These are phyloP conservation scores for Hortiboletus flavorubellus DNA, from an alignment of 768 basidiomycete species.

Conservation along the genomic window DNA sequence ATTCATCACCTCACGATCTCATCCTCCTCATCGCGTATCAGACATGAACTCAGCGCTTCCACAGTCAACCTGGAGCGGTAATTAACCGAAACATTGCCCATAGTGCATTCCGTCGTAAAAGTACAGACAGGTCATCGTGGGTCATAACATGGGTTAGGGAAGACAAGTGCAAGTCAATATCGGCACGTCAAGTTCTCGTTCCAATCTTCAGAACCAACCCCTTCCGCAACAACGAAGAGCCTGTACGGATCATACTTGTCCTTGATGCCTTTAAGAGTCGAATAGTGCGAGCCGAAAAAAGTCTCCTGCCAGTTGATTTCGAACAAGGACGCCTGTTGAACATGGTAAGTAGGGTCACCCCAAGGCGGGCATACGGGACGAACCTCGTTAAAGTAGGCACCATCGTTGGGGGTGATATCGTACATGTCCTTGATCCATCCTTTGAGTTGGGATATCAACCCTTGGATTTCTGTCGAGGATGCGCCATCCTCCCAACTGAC, in stretches of 20 bases:
- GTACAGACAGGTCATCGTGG: background rate
- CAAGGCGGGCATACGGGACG: background rate
- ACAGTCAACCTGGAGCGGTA: background rate
- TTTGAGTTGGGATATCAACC: constrained; percentile 9
- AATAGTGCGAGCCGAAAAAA: constrained; percentile 47
- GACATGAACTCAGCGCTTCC: background rate
- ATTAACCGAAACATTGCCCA: background rate
- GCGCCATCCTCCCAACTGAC: constrained; percentile 24
- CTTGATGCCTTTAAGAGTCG: constrained; percentile 41
- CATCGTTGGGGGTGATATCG: constrained; percentile 32
- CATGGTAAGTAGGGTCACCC: no score
- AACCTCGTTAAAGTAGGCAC: constrained; percentile 50
- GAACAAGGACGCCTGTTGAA: constrained; percentile 39
- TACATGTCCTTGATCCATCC: constrained; percentile 25
- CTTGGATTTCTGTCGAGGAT: constrained; percentile 13
- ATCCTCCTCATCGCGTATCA: no score
- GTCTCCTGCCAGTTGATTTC: constrained; percentile 39
- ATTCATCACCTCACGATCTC: background rate
- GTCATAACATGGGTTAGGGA: no score
- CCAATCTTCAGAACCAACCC: constrained; percentile 28
- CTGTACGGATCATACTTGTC: constrained; percentile 12
- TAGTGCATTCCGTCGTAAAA: background rate
- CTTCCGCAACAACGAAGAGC: constrained; percentile 11
- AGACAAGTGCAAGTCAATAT: constrained; percentile 5
- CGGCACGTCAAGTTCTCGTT: constrained; percentile 12